Evolutionary conservation across 1,284 basidiomycete genomes (phyloP), one percentile per base, ranked within the genome.

Genomic region (Ganoderma leucocontextum): DNA sequence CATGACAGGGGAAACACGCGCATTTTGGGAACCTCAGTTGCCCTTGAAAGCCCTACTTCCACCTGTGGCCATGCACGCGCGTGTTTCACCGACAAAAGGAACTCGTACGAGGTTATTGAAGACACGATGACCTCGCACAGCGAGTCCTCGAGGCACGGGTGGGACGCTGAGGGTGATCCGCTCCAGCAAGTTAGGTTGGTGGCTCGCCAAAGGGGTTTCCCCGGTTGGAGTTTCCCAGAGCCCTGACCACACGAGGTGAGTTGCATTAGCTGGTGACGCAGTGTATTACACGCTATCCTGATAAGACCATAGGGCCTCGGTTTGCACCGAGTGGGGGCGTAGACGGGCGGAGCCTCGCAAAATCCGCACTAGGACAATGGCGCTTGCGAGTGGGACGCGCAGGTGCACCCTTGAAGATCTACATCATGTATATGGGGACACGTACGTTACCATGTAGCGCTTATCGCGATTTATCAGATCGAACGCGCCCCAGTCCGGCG

Each of bases 401-500:
- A 47, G 44, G 44, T n/a, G 44, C 44, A 49, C 47, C 47, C 47
- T 49, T 49, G 58, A 65, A 60, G 57, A 25, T 52, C 57, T 44
- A 41, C 5, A n/a, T 44, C 47, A 25, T 25, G 47, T 25, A 49
- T 49, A 49, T 49, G 22, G 47, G 47, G 47, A 22, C 12, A 49
- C 47, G 38, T 44, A 29, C 53, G 38, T 64, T 41, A 57, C 25
- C 53, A 12, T 17, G n/a, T 60, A 38, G 64, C 64, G 64, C 64
- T 22, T 66, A 62, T 62, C 44, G 49, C 19, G 35, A 52, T 49
- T 66, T 47, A 60, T 59, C 33, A 55, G 59, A 65, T 61, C 38
- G 22, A 13, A 61, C 60, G 7, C 52, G 52, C 52, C 44, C 53
- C 41, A 41, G 36, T 55, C 59, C 60, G 64, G 64, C 49, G 60